A percentile compares a stretch with the other conserved stretches of the same genome.
Evolutionary conservation across 2,329 filamentous ascomycete species (phyloP).

Genomic region (Trichoderma sp.): DNA sequence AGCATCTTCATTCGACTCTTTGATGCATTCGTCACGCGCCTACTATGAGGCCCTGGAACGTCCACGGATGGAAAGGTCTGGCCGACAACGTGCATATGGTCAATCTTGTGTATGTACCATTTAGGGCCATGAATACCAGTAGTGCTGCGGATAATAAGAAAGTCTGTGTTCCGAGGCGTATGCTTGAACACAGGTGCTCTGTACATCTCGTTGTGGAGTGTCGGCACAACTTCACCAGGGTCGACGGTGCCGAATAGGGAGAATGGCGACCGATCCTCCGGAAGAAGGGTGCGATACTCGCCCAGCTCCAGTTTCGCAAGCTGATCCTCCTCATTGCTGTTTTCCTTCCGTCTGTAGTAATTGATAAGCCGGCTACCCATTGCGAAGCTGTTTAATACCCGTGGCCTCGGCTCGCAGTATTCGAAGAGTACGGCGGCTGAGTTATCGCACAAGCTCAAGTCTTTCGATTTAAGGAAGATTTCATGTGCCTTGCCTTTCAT

Average conservation of each 20-base stretch:
- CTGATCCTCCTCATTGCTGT: slow-evolving; percentile 66
- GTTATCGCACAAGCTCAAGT: slow-evolving; percentile 86
- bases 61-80: slow-evolving; percentile 92
- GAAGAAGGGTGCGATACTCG: slow-evolving; percentile 82
- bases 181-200: slow-evolving; percentile 93
- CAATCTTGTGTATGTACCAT: slow-evolving; percentile 85
- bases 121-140: slow-evolving; percentile 76
- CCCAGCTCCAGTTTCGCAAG: slow-evolving; percentile 82
- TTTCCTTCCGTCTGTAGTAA: slow-evolving; percentile 84
- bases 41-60: slow-evolving; percentile 88
- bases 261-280: slow-evolving; percentile 95
- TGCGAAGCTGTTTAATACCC: slow-evolving; percentile 91
- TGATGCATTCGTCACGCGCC: slow-evolving; percentile 93
- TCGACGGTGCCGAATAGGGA: slow-evolving; percentile 93
- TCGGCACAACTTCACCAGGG: slow-evolving; percentile 84
- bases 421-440: slow-evolving; percentile 86
- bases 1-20: slow-evolving; percentile 98
- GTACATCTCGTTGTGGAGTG: slow-evolving; percentile 94
- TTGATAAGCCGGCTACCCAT: slow-evolving; percentile 98
- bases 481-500: slow-evolving; percentile 79
- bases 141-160: slow-evolving; percentile 79
- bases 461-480: slow-evolving; percentile 76
- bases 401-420: slow-evolving; percentile 92
- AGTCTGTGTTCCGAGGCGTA: slow-evolving; percentile 74
- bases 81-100: slow-evolving; percentile 87